Evolutionary conservation across 2,329 filamentous ascomycete species (phyloP), one percentile per base, ranked within the genome.

Genomic region (Fusarium xyrophilum): DNA sequence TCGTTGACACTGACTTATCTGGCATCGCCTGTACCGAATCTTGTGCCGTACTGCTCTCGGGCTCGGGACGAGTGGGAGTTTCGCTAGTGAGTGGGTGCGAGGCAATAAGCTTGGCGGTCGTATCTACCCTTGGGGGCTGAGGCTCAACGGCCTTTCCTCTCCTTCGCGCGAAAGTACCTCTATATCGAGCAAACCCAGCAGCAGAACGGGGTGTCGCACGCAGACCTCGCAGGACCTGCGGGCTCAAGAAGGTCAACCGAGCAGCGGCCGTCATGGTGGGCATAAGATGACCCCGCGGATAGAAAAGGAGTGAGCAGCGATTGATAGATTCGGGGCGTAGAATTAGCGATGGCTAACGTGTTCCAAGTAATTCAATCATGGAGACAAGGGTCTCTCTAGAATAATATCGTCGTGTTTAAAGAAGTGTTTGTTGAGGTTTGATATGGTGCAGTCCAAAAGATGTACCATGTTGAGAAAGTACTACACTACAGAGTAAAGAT

Each of bases 241-340:
- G 89, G 70, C 91, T 92, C 21, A 92, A 82, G 73, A 92, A 92
- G 19, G 87, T 86, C 63, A 92, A 81, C 73, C 89, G 84, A 63
- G 82, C 81, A 27, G 85, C 83, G 67, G 89, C 84, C 88, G 89
- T 84, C 89, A 92, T 92, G 65, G 46, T 35, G 56, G 54, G 56
- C 40, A 54, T 56, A 56, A 46, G 46, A 36, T 50, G 59, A 51
- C 42, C 43, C 46, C 36, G 58, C 53, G 36, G 51, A 43, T 32
- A 51, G 50, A 50, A 50, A 50, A 50, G 46, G 32, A 50, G 46
- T 27, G 50, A 44, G 54, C 44, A 56, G 44, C 23, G 42, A 38
- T 30, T 19, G 42, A 38, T 30, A n/a, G 53, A 44, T 14, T 25
- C 21, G 13, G 35, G 30, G 32, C 14, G 33, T 46, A 60, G n/a